Evolutionary conservation across 306 rosid species (phyloP).

Genomic region (Fragaria vesca): DNA sequence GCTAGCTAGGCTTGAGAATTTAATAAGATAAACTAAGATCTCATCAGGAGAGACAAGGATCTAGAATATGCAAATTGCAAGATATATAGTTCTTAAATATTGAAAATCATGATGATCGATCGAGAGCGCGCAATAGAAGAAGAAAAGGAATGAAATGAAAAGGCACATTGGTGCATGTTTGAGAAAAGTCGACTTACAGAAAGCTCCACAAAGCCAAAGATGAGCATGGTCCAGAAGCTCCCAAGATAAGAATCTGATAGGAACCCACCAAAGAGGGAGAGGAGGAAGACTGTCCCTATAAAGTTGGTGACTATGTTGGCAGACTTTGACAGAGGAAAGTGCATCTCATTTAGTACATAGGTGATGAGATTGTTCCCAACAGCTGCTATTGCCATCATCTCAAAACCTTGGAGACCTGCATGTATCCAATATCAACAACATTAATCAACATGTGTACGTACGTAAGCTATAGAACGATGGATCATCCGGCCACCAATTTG

Average conservation of each 20-base stretch:
- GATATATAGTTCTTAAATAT: background rate
- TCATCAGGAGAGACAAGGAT: constrained; percentile 18
- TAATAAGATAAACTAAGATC: constrained; percentile 14
- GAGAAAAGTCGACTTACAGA: constrained; percentile 32
- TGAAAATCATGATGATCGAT: background rate
- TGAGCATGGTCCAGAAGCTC: constrained; percentile 57
- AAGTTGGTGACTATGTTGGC: constrained; percentile 65
- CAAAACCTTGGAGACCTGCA: constrained; percentile 66
- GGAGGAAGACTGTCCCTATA: constrained; percentile 57
- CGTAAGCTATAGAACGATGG: background rate
- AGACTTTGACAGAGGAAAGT: constrained; percentile 57
- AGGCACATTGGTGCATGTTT: background rate
- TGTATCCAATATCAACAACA: constrained; percentile 8
- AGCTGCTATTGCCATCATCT: constrained; percentile 70
- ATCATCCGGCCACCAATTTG: background rate
- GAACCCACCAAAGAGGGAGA: constrained; percentile 65
- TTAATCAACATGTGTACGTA: background rate
- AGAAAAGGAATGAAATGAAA: background rate
- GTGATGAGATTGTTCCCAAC: constrained; percentile 67
- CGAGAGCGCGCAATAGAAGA: background rate
- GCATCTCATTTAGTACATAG: constrained; percentile 57
- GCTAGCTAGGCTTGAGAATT: background rate
- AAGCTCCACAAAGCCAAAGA: constrained; percentile 61
- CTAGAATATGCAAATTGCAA: constrained; percentile 20
- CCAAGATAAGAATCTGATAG: constrained; percentile 65